These are phyloP conservation scores for Candida chilensis DNA, from an alignment of 805 yeast genomes.

Conservation along the genomic window DNA sequence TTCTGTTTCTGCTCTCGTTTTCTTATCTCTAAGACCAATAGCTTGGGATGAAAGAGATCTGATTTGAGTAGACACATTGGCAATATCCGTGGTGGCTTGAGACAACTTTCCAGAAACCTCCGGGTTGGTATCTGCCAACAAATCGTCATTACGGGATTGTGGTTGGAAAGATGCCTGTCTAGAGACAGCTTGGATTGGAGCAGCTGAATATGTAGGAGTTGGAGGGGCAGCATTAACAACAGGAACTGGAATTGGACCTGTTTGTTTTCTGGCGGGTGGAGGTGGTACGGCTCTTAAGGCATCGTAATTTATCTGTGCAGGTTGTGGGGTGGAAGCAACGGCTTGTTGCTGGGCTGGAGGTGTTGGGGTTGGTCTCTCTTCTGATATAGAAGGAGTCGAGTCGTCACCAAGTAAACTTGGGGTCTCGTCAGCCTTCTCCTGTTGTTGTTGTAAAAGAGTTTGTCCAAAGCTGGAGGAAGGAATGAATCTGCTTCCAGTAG, in stretches of 20 bases:
- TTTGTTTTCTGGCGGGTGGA: slow-evolving; percentile 19
- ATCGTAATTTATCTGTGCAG: slow-evolving; percentile 30
- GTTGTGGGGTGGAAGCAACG: slow-evolving; percentile 15
- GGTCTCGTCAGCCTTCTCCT: slow-evolving; percentile 9
- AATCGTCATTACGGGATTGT: slow-evolving; percentile 26
- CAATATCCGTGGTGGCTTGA: slow-evolving; percentile 76
- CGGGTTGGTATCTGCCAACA: slow-evolving; percentile 41
- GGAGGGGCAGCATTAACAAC: slow-evolving; percentile 10
- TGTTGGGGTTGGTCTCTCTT: slow-evolving; percentile 13
- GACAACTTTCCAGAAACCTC: slow-evolving; percentile 63
- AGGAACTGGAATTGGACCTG: slow-evolving; percentile 9
- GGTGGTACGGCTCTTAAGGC: slow-evolving; percentile 41
- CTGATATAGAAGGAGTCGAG: slow-evolving; percentile 6
- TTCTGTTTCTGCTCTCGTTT: slow-evolving; percentile 69
- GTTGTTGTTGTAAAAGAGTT: slow-evolving; percentile 32
- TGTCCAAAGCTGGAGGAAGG: slow-evolving; percentile 89
- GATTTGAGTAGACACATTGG: slow-evolving; percentile 79
- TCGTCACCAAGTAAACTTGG: slow-evolving; percentile 21
- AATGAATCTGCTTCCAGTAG: slow-evolving; percentile 41
- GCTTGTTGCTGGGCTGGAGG: slow-evolving; percentile 23
- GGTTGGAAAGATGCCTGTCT: slow-evolving; percentile 4
- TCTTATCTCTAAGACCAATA: slow-evolving; percentile 57
- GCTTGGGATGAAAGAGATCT: slow-evolving; percentile 73
- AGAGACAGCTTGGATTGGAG: slow-evolving; percentile 4
- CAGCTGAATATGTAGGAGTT: slow-evolving; percentile 6